phyloP scores from a whole-genome alignment of 139 green algal species.

The Picochlorum sp. region DNA sequence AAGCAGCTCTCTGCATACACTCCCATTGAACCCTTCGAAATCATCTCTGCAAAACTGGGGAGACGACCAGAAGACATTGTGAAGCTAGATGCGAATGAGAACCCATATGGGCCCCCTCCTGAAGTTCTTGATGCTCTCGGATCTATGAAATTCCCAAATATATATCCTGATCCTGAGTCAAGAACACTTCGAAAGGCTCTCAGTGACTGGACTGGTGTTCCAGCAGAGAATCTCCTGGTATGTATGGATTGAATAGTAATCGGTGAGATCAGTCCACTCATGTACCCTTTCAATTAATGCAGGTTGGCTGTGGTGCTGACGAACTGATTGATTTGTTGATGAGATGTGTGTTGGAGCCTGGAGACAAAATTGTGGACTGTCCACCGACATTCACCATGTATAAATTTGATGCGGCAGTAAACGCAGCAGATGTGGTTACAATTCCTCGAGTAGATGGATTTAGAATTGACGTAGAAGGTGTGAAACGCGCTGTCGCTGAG shows the following conservation, averaged over 20 bases:
- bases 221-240: conserved; percentile 86
- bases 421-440: conserved; percentile 71
- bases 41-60: conserved; percentile 72
- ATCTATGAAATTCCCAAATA: conserved; percentile 84
- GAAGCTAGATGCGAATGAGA: conserved; percentile 99
- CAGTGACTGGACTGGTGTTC: conserved; percentile 57
- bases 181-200: conserved; percentile 68
- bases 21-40: conserved; percentile 96
- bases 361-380: conserved; percentile 87
- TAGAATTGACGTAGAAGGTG: conserved; percentile 75
- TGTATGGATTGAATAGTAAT: not conserved
- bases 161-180: conserved; percentile 97
- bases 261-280: not conserved
- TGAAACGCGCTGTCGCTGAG: conserved; percentile 57
- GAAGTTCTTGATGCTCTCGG: conserved; percentile 86
- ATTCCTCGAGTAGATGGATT: conserved; percentile 80
- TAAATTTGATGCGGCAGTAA: conserved; percentile 92
- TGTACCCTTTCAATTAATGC: conserved; percentile 6
- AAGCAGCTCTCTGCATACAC: conserved; percentile 87
- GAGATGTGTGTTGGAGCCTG: conserved; percentile 85
- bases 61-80: conserved; percentile 82
- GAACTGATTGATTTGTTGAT: conserved; percentile 94
- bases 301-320: conserved; percentile 91
- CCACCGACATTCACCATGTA: conserved; percentile 99
- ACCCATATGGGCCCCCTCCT: conserved; percentile 95